Evolutionary conservation across 1,284 basidiomycete genomes (phyloP), one percentile per base, ranked within the genome.

Genomic region (Boletus smithii): DNA sequence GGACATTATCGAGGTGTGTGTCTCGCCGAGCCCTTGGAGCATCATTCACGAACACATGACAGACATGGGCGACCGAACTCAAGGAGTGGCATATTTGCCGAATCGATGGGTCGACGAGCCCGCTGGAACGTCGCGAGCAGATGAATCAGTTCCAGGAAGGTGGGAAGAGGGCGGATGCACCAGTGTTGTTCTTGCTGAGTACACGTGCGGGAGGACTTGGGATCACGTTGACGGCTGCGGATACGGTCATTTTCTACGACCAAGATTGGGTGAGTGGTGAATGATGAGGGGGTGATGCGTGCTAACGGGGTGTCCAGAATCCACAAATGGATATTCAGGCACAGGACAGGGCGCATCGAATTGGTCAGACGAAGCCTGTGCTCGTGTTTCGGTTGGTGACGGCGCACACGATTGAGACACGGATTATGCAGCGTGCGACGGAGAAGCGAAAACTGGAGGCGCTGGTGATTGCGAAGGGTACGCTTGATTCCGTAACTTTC

Each of bases 301-400:
- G 33, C 36, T 58, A 3, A 62, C 30, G 14, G n/a, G 23, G n/a
- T 11, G 14, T 44, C 4, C 55, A 91, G 91, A 97, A 94, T 61
- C 95, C 95, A 0, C 92, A 95, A 72, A 93, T 95, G 85, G 95
- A 99, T 57, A 74, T 93, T 5, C 95, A 99, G 68, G 95, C 95
- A 0, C 92, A 95, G 66, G 95, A 97, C 62, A 81, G 95, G 27
- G 95, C 92, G 0, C 95, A 98, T 67, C 84, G 95, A 7, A 98
- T 98, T 49, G 95, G 95, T 2, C 95, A 97, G 69, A 95, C 84
- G 16, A 85, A 76, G 55, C 90, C 91, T 2, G 90, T 95, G 45
- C 75, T 95, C 38, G 83, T 97, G 47, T 97, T 93, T 73, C 80
- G 94, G 30, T 76, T 97, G 1, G 84, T 97, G 27, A 88, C 81